Conservation (phyloP, 495 filamentous ascomycete species). For the Penicillium roqueforti region DNA sequence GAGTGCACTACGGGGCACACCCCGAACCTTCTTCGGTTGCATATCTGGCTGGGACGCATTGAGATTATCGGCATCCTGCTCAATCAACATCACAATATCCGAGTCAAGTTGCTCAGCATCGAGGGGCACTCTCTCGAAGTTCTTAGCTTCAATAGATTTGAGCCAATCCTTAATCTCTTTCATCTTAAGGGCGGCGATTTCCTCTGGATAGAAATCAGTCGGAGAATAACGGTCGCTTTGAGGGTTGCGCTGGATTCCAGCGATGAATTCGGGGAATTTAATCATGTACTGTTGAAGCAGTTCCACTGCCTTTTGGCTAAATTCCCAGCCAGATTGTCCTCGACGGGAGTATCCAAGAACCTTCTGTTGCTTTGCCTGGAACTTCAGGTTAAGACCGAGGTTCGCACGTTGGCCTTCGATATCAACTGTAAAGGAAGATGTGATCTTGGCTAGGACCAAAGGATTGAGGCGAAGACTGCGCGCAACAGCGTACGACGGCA, state of each 20-base stretch:
- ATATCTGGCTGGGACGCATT: conserved; percentile 49
- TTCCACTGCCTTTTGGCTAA: conserved; percentile 76
- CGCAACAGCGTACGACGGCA: conserved; percentile 81
- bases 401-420: conserved; percentile 77
- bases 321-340: conserved; percentile 85
- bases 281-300: conserved; percentile 86
- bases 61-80: conserved; percentile 64
- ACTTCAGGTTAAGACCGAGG: conserved; percentile 92
- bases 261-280: conserved; percentile 91
- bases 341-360: conserved; percentile 93
- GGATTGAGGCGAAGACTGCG: conserved; percentile 76
- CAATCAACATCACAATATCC: conserved; percentile 76
- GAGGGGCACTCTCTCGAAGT: conserved; percentile 87
- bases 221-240: conserved; percentile 70
- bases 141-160: conserved; percentile 81
- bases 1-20: conserved; percentile 79
- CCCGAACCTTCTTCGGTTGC: conserved; percentile 55
- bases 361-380: conserved; percentile 91
- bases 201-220: conserved; percentile 79
- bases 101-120: conserved; percentile 96
- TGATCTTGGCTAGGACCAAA: conserved; percentile 90
- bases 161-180: conserved; percentile 90
- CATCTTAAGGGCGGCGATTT: conserved; percentile 56
- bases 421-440: conserved; percentile 81
- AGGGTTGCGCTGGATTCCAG: conserved; percentile 72